Percentiles rank a stretch among this genome's conserved stretches.
These are phyloP conservation scores for Paecilomyces niveus DNA, from an alignment of 2,329 filamentous ascomycete genomes.

Conservation along the genomic window DNA sequence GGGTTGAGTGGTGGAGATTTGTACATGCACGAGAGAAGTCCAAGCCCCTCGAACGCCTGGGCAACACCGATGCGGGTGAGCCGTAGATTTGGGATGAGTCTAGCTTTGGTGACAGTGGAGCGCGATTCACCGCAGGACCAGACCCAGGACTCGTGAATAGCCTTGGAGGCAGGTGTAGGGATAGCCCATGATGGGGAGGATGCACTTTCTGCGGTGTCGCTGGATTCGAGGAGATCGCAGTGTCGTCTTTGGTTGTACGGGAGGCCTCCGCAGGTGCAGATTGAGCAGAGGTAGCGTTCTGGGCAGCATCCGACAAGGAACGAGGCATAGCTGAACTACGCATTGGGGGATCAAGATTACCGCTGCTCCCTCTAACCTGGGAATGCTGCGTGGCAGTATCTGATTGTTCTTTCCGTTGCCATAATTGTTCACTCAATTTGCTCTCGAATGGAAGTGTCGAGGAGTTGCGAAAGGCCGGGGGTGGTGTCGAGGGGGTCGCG, in stretches of 20 bases:
- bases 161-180: slow-evolving; percentile 60
- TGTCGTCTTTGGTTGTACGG: slow-evolving; percentile 61
- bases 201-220: slow-evolving; percentile 66
- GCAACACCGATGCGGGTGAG: slow-evolving; percentile 79
- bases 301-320: slow-evolving; percentile 61
- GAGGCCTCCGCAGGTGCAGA: slow-evolving; percentile 49
- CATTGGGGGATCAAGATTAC: slow-evolving; percentile 15
- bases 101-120: slow-evolving; percentile 75
- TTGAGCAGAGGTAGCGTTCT: slow-evolving; percentile 51
- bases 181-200: slow-evolving; percentile 57
- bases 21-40: slow-evolving; percentile 93
- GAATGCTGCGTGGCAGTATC: slow-evolving; percentile 8
- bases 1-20: slow-evolving; percentile 88
- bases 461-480: slow-evolving; percentile 14
- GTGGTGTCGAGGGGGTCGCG: slow-evolving; percentile 14
- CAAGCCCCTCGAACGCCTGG: slow-evolving; percentile 78
- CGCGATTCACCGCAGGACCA: slow-evolving; percentile 49
- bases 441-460: slow-evolving; percentile 22
- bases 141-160: slow-evolving; percentile 34
- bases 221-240: slow-evolving; percentile 48
- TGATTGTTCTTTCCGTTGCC: slow-evolving; percentile 15
- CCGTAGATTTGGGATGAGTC: slow-evolving; percentile 80
- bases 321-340: slow-evolving; percentile 46
- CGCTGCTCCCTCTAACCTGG: slow-evolving; percentile 5
- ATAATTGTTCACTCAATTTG: slow-evolving; percentile 31